Percentiles rank a stretch among this genome's conserved stretches.
These are phyloP conservation scores for Jacaranda mimosifolia DNA, from an alignment of 257 asterid genomes.

Conservation along the genomic window DNA sequence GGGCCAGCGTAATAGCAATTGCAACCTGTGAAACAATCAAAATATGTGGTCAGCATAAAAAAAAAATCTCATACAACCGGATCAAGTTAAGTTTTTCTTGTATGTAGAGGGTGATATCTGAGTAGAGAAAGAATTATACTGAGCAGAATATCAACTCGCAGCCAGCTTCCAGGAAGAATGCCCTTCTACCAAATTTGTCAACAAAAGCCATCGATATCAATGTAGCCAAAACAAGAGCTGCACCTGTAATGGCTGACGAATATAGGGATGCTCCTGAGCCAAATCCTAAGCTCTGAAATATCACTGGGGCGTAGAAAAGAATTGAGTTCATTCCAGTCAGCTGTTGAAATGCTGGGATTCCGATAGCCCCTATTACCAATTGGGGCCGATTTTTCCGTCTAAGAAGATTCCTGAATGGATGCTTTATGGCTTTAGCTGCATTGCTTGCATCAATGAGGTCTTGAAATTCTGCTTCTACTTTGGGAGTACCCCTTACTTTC, in stretches of 20 bases:
- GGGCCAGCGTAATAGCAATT: constrained; percentile 65
- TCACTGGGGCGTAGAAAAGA: constrained; percentile 78
- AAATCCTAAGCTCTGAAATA: constrained; percentile 76
- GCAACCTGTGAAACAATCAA: constrained; percentile 50
- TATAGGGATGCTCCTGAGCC: constrained; percentile 58
- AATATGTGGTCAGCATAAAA: neutral
- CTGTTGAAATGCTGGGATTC: constrained; percentile 80
- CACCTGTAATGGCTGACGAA: constrained; percentile 61
- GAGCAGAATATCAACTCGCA: constrained; percentile 61
- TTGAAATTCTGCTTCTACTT: constrained; percentile 72
- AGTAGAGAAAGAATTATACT: constrained; percentile 40
- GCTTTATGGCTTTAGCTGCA: constrained; percentile 61
- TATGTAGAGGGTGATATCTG: neutral
- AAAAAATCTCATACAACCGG: neutral
- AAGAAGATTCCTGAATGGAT: constrained; percentile 70
- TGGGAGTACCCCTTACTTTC: constrained; percentile 69
- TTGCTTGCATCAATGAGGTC: constrained; percentile 73
- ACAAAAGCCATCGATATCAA: constrained; percentile 67
- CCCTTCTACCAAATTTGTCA: constrained; percentile 77
- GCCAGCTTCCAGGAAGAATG: constrained; percentile 77
- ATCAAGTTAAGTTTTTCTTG: too few relatives aligned
- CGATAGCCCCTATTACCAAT: constrained; percentile 62
- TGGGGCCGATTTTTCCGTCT: constrained; percentile 67
- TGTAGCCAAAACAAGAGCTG: constrained; percentile 63
- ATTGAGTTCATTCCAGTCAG: constrained; percentile 77